phyloP scores from a whole-genome alignment of 352 stramenopile species.

The Globisporangium mamillatum region DNA sequence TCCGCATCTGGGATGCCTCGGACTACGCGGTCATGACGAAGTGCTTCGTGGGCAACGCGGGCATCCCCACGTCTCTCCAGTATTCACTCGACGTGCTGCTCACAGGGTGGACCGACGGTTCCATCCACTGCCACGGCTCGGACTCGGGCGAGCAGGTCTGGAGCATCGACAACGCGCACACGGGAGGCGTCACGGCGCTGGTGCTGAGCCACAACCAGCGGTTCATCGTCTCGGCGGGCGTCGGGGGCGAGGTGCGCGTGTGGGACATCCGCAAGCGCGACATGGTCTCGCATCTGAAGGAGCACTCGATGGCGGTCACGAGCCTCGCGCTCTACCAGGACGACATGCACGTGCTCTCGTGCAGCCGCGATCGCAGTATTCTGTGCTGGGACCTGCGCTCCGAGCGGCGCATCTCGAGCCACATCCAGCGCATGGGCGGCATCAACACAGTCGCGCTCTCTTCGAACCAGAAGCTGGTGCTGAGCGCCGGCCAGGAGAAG shows the following conservation, averaged over 20 bases:
- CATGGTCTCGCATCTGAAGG: conserved; percentile 90
- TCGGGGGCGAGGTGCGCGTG: conserved; percentile 87
- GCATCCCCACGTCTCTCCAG: conserved; percentile 67
- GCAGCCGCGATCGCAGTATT: conserved; percentile 87
- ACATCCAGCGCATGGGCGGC: conserved; percentile 92
- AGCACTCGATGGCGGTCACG: conserved; percentile 88
- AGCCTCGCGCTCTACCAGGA: conserved; percentile 87
- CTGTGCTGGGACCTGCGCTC: conserved; percentile 91
- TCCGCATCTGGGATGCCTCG: conserved; percentile 89
- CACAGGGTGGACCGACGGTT: conserved; percentile 89
- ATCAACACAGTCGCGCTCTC: conserved; percentile 91
- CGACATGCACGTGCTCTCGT: conserved; percentile 88
- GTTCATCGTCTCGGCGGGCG: conserved; percentile 81
- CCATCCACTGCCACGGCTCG: conserved; percentile 83
- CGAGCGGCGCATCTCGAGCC: conserved; percentile 81
- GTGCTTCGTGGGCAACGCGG: conserved; percentile 55
- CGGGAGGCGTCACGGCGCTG: conserved; percentile 86
- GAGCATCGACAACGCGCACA: conserved; percentile 90
- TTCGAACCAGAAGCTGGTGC: conserved; percentile 82
- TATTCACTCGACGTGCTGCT: conserved; percentile 88
- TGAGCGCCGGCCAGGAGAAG: conserved; percentile 91
- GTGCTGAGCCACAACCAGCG: conserved; percentile 89
- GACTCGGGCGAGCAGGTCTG: conserved; percentile 84
- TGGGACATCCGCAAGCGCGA: conserved; percentile 92
- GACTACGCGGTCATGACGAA: conserved; percentile 79